Evolutionary conservation across 2,329 filamentous ascomycete genomes (phyloP).

Genomic region (Aspergillus carbonarius): DNA sequence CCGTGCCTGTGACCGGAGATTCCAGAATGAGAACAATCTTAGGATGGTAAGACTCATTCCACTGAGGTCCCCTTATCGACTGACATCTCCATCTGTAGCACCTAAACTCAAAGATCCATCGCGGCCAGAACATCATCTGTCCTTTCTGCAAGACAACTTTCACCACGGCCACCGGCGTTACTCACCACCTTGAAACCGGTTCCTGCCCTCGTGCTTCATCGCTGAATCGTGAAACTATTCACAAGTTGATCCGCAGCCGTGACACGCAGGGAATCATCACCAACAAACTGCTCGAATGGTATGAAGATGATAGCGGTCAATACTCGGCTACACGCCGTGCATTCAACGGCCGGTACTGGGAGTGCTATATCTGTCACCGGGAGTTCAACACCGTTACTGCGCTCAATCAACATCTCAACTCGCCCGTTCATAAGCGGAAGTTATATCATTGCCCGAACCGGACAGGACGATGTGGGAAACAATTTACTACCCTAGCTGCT

Average conservation of each 20-base stretch:
- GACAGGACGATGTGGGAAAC: conserved; percentile 27
- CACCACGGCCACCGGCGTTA: conserved; percentile 54
- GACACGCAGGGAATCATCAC: conserved; percentile 54
- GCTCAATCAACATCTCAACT: conserved; percentile 57
- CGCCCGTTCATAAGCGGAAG: conserved; percentile 51
- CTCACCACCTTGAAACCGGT: conserved; percentile 58
- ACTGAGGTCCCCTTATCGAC: no score
- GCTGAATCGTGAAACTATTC: conserved; percentile 52
- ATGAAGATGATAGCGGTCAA: conserved; percentile 27
- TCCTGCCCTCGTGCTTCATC: conserved; percentile 48
- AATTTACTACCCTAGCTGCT: conserved; percentile 42
- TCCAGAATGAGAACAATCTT: conserved; percentile 34
- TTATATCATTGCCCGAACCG: conserved; percentile 48
- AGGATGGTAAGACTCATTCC: conserved; percentile 22
- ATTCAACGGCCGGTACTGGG: conserved; percentile 50
- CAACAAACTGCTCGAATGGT: conserved; percentile 52
- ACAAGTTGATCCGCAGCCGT: conserved; percentile 44
- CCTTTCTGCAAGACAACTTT: conserved; percentile 55
- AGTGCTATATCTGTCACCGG: conserved; percentile 57
- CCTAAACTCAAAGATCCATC: conserved; percentile 54
- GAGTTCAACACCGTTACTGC: conserved; percentile 36
- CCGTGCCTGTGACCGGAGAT: conserved; percentile 28
- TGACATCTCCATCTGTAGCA: conserved; percentile 46
- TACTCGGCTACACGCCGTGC: conserved; percentile 43
- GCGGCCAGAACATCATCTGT: conserved; percentile 48